These are phyloP conservation scores for Stentor coeruleus DNA, from an alignment of 73 alveolate species.

Conservation along the genomic window DNA sequence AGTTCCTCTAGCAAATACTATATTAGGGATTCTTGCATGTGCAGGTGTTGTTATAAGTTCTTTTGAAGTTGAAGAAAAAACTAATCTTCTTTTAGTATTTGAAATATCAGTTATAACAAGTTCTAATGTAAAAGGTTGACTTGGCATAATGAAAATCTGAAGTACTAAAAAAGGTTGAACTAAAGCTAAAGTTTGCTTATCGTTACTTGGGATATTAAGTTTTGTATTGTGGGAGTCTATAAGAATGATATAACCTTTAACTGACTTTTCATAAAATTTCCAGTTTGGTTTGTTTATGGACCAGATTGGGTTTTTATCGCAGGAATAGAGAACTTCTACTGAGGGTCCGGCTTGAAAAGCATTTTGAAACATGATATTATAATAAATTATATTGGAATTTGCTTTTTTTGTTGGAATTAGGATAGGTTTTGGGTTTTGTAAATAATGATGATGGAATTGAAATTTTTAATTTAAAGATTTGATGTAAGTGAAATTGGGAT, in stretches of 20 bases:
- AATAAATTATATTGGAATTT: no score
- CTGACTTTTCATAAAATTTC: conserved; percentile 36
- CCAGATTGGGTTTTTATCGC: conserved; percentile 56
- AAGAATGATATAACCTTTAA: conserved; percentile 39
- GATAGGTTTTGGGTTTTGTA: no score
- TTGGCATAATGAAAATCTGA: conserved; percentile 64
- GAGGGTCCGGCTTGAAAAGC: conserved; percentile 63
- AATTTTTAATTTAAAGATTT: no score
- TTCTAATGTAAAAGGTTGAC: conserved; percentile 67
- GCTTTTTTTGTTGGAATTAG: no score
- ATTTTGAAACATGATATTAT: conserved; percentile 45
- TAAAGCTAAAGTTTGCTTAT: conserved; percentile 61
- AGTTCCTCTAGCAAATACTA: conserved; percentile 58
- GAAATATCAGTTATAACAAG: conserved; percentile 68
- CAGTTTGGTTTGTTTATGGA: conserved; percentile 28
- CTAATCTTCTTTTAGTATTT: conserved; percentile 70
- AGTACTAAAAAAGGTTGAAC: conserved; percentile 70
- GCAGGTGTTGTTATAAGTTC: conserved; percentile 69
- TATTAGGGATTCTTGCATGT: conserved; percentile 85
- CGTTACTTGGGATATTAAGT: conserved; percentile 48
- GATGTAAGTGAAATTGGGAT: no score
- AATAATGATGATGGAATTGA: no score
- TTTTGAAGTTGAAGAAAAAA: conserved; percentile 67
- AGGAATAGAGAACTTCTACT: conserved; percentile 40
- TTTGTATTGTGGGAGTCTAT: conserved; percentile 41